Percentiles rank a stretch among this genome's conserved stretches.
phyloP scores from a whole-genome alignment of 1,139 yeast genomes.

The Lodderomyces orthopsilosis region DNA sequence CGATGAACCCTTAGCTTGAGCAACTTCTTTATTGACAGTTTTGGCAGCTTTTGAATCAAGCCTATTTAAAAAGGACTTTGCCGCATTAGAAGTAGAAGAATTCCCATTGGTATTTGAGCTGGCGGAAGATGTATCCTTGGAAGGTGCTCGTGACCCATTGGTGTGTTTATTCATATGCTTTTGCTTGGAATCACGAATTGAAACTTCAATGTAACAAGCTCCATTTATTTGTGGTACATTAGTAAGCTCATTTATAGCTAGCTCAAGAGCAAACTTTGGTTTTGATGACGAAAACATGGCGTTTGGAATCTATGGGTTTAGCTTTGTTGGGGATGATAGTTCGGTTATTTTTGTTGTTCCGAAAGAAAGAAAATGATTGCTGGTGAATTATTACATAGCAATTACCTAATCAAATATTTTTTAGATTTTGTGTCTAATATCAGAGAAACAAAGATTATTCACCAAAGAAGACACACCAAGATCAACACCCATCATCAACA shows the following conservation, averaged over 20 bases:
- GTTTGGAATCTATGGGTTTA: not conserved
- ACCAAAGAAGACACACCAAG: too few species aligned
- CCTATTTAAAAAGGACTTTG: constrained; percentile 11
- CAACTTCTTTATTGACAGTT: not conserved
- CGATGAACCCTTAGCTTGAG: not conserved
- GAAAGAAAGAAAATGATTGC: not conserved
- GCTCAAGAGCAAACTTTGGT: constrained; percentile 54
- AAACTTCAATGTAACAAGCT: constrained; percentile 55
- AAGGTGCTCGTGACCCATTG: not conserved
- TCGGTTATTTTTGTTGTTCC: not conserved
- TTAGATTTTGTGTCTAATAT: too few species aligned
- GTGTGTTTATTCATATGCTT: not conserved
- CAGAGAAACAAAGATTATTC: too few species aligned
- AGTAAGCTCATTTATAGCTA: constrained; percentile 65
- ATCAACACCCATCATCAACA: not conserved
- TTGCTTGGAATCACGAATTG: constrained; percentile 27
- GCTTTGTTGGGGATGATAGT: too few species aligned
- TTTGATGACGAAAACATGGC: constrained; percentile 16
- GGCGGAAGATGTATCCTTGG: constrained; percentile 6
- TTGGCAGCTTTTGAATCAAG: constrained; percentile 9
- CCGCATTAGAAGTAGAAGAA: constrained; percentile 8
- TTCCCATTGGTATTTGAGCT: not conserved
- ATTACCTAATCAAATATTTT: not conserved
- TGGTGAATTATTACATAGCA: not conserved
- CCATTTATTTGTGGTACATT: constrained; percentile 84